These are phyloP conservation scores for Dioscorea cayenensis DNA, from an alignment of 116 monocot genomes.

Conservation along the genomic window DNA sequence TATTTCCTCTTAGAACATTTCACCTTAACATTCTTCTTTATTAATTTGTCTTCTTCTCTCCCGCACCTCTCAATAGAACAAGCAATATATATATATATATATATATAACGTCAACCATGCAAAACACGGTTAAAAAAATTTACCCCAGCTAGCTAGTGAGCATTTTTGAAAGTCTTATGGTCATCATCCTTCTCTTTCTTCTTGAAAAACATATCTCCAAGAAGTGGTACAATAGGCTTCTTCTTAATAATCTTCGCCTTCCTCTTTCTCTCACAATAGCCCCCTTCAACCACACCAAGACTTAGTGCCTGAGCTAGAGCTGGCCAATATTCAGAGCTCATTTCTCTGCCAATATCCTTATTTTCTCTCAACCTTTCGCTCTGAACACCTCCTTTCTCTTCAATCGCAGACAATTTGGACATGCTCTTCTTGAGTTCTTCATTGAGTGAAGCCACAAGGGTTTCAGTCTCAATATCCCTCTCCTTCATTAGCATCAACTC, in stretches of 20 bases:
- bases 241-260: conserved; percentile 18
- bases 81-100: too few species aligned
- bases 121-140: too few species aligned
- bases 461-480: conserved; percentile 52
- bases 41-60: too few species aligned
- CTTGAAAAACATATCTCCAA: conserved; percentile 52
- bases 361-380: conserved; percentile 18
- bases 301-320: conserved; percentile 20
- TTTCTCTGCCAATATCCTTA: neutral
- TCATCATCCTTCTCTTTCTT: conserved; percentile 21
- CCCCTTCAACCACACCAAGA: conserved; percentile 24
- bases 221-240: conserved; percentile 82
- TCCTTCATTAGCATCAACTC: conserved; percentile 59
- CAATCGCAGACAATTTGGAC: conserved; percentile 35
- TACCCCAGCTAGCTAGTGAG: too few species aligned
- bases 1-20: too few species aligned
- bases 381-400: conserved; percentile 7
- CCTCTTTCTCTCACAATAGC: conserved; percentile 13
- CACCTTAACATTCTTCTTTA: too few species aligned
- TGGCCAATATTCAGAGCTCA: conserved; percentile 33
- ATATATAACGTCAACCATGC: too few species aligned
- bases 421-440: conserved; percentile 46
- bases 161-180: neutral
- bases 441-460: conserved; percentile 47
- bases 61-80: too few species aligned